Conservation (phyloP, 2,329 filamentous ascomycete genomes). For the Epichloe typhina region DNA sequence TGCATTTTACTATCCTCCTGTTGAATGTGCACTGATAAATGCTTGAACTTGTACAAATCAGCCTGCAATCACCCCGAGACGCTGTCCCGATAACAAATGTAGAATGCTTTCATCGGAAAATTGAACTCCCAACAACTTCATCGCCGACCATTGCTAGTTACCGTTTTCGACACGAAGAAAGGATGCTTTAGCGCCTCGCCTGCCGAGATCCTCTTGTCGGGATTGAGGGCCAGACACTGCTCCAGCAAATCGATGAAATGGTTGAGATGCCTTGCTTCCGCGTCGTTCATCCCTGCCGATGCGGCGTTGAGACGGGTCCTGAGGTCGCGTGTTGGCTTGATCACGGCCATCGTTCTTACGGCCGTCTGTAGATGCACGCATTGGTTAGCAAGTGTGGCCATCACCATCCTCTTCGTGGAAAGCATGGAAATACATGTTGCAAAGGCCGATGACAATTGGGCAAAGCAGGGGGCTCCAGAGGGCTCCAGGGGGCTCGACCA, state of each 20-base stretch:
- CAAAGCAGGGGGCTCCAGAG: background rate
- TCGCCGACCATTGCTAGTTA: background rate
- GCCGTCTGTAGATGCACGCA: conserved; percentile 37
- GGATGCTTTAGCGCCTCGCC: conserved; percentile 78
- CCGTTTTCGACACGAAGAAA: conserved; percentile 49
- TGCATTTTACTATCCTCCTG: too few relatives aligned
- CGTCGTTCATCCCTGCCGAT: conserved; percentile 58
- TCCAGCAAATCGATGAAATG: conserved; percentile 81
- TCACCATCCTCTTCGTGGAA: background rate
- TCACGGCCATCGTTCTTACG: conserved; percentile 51
- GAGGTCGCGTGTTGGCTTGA: conserved; percentile 70
- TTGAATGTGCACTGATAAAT: too few relatives aligned
- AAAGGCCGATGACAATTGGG: background rate
- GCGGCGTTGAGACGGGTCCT: conserved; percentile 66
- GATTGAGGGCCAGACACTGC: conserved; percentile 77
- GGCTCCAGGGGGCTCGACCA: too few relatives aligned
- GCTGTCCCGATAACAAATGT: too few relatives aligned
- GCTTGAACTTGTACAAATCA: too few relatives aligned
- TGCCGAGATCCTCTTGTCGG: conserved; percentile 82
- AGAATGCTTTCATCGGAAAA: background rate
- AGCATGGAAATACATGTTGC: background rate
- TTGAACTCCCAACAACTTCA: background rate
- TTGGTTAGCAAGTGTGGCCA: background rate
- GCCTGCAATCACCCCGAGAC: too few relatives aligned
- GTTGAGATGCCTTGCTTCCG: conserved; percentile 64